Evolutionary conservation across 169 alveolate species (phyloP).

Genomic region (Plasmodium fragile): DNA sequence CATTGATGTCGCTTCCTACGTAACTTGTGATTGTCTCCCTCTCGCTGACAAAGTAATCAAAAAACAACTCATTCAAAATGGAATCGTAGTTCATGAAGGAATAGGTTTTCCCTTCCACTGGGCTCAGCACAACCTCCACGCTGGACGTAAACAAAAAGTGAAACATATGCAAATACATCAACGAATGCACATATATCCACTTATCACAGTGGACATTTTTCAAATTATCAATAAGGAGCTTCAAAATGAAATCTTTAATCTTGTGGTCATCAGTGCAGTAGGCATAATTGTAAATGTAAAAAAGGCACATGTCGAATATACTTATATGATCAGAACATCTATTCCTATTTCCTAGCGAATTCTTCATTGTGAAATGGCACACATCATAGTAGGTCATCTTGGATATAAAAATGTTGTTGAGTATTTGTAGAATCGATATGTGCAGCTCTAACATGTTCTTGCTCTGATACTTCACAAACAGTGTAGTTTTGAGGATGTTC

Average conservation of each 20-base stretch:
- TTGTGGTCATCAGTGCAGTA: constrained; percentile 29
- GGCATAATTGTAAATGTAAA: constrained; percentile 67
- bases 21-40: background rate
- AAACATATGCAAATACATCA: constrained; percentile 67
- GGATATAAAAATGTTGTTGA: constrained; percentile 66
- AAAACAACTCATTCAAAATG: constrained; percentile 28
- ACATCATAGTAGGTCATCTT: constrained; percentile 11
- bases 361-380: constrained; percentile 41
- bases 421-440: constrained; percentile 55
- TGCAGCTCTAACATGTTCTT: constrained; percentile 70
- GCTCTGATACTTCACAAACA: constrained; percentile 37
- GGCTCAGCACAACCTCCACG: background rate
- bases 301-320: constrained; percentile 45
- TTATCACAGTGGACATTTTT: constrained; percentile 25
- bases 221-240: constrained; percentile 46
- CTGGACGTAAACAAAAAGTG: constrained; percentile 13
- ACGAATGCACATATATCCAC: constrained; percentile 39
- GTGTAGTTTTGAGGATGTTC: constrained; percentile 34
- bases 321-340: constrained; percentile 6
- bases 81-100: constrained; percentile 56
- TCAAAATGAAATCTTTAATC: constrained; percentile 52
- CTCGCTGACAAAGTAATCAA: constrained; percentile 37
- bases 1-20: background rate
- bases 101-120: constrained; percentile 2
- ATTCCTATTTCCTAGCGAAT: constrained; percentile 17